These are phyloP conservation scores for Termitomyces sp. DNA, from an alignment of 768 basidiomycete genomes.

Conservation along the genomic window DNA sequence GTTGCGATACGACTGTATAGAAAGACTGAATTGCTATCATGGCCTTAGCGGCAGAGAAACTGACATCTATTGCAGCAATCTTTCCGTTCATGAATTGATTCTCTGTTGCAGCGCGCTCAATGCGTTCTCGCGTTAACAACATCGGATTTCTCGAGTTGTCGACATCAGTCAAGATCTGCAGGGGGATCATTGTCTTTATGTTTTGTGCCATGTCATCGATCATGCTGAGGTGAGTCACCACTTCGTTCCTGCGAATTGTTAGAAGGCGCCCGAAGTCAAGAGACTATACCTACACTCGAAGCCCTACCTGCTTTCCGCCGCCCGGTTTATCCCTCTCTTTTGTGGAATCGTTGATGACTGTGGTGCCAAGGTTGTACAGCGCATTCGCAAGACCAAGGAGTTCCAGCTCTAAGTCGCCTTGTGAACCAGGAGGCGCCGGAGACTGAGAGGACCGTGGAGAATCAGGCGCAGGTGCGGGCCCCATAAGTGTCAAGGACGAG, in stretches of 20 bases:
- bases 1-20: constrained; percentile 57
- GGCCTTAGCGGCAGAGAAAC: constrained; percentile 12
- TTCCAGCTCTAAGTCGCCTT: constrained; percentile 75
- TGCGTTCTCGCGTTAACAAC: constrained; percentile 71
- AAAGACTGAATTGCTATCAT: constrained; percentile 5
- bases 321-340: constrained; percentile 72
- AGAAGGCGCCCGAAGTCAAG: not conserved
- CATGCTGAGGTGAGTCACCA: constrained; percentile 57
- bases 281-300: constrained; percentile 51
- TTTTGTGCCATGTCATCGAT: constrained; percentile 67
- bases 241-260: constrained; percentile 53
- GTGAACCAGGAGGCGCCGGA: constrained; percentile 58
- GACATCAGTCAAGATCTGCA: constrained; percentile 73
- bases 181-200: constrained; percentile 59
- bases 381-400: constrained; percentile 71
- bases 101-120: constrained; percentile 82
- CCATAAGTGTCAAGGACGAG: constrained; percentile 1
- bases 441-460: constrained; percentile 73
- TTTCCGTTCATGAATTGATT: constrained; percentile 93
- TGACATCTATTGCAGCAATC: constrained; percentile 69
- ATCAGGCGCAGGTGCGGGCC: constrained; percentile 40
- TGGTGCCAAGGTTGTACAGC: constrained; percentile 76
- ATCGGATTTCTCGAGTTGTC: constrained; percentile 79
- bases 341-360: constrained; percentile 77
- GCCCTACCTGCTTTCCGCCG: constrained; percentile 72